Conservation (phyloP, 2,329 filamentous ascomycete genomes). For the Diaporthe sp. region DNA sequence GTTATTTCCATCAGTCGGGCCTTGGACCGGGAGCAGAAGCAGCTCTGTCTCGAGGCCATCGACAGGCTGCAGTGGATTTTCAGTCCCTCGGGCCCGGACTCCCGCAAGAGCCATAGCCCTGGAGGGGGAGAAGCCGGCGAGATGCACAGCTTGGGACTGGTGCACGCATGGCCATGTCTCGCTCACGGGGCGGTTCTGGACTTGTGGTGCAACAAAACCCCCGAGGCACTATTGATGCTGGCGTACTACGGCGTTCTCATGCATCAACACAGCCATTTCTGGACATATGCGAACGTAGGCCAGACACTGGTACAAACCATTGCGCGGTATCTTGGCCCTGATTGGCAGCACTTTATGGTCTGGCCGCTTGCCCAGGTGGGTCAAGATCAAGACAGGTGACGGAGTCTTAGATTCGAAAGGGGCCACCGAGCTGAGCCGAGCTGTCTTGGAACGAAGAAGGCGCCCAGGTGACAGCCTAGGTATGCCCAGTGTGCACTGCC, state of each 20-base stretch:
- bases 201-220: constrained; percentile 14
- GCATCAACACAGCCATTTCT: constrained; percentile 20
- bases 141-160: constrained; percentile 12
- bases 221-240: constrained; percentile 23
- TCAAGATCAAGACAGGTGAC: not conserved
- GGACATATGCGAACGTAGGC: constrained; percentile 21
- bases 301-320: constrained; percentile 23
- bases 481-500: not conserved
- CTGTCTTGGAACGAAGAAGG: not conserved
- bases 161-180: constrained; percentile 24
- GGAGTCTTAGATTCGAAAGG: not conserved
- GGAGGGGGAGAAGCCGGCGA: not conserved
- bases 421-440: not conserved
- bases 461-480: not conserved
- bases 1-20: constrained; percentile 19
- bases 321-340: constrained; percentile 7
- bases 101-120: not conserved
- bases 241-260: constrained; percentile 30
- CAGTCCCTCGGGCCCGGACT: not conserved
- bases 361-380: constrained; percentile 22
- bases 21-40: constrained; percentile 25
- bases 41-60: constrained; percentile 16
- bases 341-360: constrained; percentile 26
- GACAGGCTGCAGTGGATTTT: constrained; percentile 30
- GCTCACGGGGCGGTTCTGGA: constrained; percentile 16